Base-by-base conservation (phyloP, 2,329 filamentous ascomycete genomes). In the Emericellopsis atlantica region DNA sequence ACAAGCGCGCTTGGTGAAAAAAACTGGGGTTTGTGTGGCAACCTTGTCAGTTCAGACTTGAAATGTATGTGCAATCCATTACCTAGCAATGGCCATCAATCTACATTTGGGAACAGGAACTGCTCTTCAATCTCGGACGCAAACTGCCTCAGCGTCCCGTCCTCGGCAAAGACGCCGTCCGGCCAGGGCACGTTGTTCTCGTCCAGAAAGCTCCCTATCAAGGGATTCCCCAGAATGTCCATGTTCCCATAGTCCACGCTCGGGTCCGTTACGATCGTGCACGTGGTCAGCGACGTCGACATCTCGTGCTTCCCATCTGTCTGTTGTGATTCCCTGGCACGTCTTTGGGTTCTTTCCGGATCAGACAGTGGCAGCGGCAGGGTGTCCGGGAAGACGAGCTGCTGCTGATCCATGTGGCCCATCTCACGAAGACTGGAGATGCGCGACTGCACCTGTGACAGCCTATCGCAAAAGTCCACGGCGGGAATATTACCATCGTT, bases 401-500 rank as follows among this genome's bases (percentile, higher is more conserved):
- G 33, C 37, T 24, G 24, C 2, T 37, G 29, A 2, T 51, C 47
- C 0, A 46, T 32, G 0, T 48, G 40, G 0, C 46, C 45, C 5
- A 44, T 49, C 2, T 46, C 45, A 4, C 52, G 35, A 1, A 54
- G 4, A 1, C 39, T 50, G 0, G 48, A 45, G 1, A 54, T 49
- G 0, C 52, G 39, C 1, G 46, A 38, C 23, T 54, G 52, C 0
- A 53, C 50, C 2, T 55, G 52, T 2, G 50, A 54, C 2, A 57
- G 12, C 1, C 51, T 42, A 14, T 54, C 53, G 22, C 54, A 57
- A 7, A 54, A 56, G 7, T 56, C 52, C 1, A 54, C 48, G 0
- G 54, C 54, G 0, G 54, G 49, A 0, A 57, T 51, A 6, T 57
- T 57, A 0, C 54, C 54, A 4, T 56, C 50, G 0, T 54, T 53